Conservation (phyloP, 306 rosid species). For the Sicyos baderoa region DNA sequence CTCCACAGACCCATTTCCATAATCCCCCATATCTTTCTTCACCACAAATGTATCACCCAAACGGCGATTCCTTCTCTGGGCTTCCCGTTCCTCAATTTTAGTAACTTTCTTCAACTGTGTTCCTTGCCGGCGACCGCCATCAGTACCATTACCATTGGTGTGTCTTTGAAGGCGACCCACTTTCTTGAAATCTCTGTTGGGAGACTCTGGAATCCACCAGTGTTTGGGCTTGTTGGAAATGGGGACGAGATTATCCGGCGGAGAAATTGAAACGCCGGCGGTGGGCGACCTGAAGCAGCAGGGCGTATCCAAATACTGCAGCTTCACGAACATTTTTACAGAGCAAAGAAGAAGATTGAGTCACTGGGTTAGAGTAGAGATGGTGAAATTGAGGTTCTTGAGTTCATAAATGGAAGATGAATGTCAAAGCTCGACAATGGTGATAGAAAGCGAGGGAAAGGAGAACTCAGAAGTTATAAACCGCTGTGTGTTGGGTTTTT, state of each 20-base stretch:
- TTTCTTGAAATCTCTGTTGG: constrained; percentile 29
- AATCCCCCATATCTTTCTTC: not conserved
- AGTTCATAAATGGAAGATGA: not conserved
- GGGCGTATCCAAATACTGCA: constrained; percentile 43
- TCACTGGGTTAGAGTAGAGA: not conserved
- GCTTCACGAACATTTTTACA: constrained; percentile 40
- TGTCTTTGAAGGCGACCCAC: constrained; percentile 20
- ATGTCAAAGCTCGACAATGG: not conserved
- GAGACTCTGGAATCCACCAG: constrained; percentile 24
- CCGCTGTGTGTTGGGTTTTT: no score
- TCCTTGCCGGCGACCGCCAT: constrained; percentile 15
- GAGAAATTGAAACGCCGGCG: constrained; percentile 29
- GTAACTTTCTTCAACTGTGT: constrained; percentile 25
- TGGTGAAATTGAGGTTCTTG: constrained; percentile 13
- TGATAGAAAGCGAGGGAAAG: not conserved
- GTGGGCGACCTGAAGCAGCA: constrained; percentile 32
- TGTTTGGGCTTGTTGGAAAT: constrained; percentile 24
- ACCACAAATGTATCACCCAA: constrained; percentile 14
- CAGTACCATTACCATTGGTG: not conserved
- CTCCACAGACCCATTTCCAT: constrained; percentile 17
- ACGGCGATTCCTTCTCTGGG: constrained; percentile 20
- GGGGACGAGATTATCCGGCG: constrained; percentile 33
- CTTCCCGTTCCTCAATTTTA: constrained; percentile 26
- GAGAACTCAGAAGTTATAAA: not conserved
- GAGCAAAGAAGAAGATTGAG: not conserved